These are phyloP conservation scores for Spongispora temasekensis DNA, from an alignment of 1,284 basidiomycete genomes.

Conservation along the genomic window DNA sequence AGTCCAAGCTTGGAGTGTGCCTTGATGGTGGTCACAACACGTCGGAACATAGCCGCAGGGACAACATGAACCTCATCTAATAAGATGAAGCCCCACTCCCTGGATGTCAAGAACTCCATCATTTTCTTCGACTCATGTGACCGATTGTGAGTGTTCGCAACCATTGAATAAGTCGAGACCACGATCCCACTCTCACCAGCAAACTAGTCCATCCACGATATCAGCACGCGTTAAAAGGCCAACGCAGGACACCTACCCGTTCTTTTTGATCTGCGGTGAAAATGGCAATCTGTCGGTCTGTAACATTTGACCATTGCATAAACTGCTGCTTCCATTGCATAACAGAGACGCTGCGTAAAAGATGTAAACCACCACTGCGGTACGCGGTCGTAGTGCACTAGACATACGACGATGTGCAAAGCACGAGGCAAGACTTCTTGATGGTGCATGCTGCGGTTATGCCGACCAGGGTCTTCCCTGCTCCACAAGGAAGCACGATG, in stretches of 20 bases:
- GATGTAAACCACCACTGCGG: constrained; percentile 4
- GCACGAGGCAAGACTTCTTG: constrained; percentile 97
- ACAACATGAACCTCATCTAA: constrained; percentile 98
- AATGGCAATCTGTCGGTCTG: constrained; percentile 91
- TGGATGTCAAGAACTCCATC: constrained; percentile 95
- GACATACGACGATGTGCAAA: constrained; percentile 93
- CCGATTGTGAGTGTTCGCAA: constrained; percentile 93
- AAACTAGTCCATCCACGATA: constrained; percentile 56
- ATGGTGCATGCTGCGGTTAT: constrained; percentile 99
- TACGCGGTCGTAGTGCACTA: neutral
- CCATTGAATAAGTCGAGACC: constrained; percentile 98
- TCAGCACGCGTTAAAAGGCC: neutral
- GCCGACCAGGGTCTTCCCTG: constrained; percentile 97
- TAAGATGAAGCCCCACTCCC: constrained; percentile 95
- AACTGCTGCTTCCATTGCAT: constrained; percentile 99
- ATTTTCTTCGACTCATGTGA: constrained; percentile 98
- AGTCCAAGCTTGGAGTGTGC: constrained; percentile 96
- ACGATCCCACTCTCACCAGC: constrained; percentile 94
- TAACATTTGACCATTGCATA: constrained; percentile 96
- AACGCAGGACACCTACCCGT: constrained; percentile 57
- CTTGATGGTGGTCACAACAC: constrained; percentile 95
- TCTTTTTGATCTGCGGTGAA: constrained; percentile 98
- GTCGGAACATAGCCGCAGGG: constrained; percentile 94
- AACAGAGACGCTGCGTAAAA: constrained; percentile 77
- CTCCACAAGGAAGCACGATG: constrained; percentile 97